Conservation (phyloP, 2,329 filamentous ascomycete genomes). For the Eurotiales sp. region DNA sequence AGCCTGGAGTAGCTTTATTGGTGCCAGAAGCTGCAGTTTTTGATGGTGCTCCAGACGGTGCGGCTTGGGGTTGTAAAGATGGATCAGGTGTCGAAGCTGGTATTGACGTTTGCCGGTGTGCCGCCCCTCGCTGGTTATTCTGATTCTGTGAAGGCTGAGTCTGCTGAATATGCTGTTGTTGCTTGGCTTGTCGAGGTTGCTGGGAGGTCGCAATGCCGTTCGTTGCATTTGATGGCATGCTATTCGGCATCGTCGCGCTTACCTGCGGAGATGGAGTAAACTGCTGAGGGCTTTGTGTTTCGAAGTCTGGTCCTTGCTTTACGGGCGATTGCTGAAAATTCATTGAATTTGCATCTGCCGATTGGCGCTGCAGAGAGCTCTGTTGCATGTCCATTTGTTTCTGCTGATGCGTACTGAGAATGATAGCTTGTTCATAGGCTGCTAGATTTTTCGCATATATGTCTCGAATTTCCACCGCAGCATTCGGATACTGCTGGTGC, state of each 20-base stretch:
- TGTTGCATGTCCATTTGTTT: slow-evolving; percentile 44
- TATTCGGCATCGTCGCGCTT: slow-evolving; percentile 27
- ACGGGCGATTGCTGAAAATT: slow-evolving; percentile 42
- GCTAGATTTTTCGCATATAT: slow-evolving; percentile 73
- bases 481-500: slow-evolving; percentile 61
- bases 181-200: slow-evolving; percentile 32
- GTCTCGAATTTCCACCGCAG: slow-evolving; percentile 64
- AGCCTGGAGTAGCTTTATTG: slow-evolving; percentile 26
- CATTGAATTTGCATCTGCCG: slow-evolving; percentile 35
- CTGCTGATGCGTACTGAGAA: slow-evolving; percentile 40
- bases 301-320: slow-evolving; percentile 51
- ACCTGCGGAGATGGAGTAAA: slow-evolving; percentile 31
- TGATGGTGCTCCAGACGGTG: slow-evolving; percentile 26
- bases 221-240: slow-evolving; percentile 26
- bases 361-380: slow-evolving; percentile 37
- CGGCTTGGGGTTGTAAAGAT: slow-evolving; percentile 25
- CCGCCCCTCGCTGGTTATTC: slow-evolving; percentile 26
- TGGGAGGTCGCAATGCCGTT: slow-evolving; percentile 41
- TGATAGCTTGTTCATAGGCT: slow-evolving; percentile 62
- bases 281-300: slow-evolving; percentile 26
- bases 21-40: slow-evolving; percentile 25
- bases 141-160: slow-evolving; percentile 9
- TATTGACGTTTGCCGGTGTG: slow-evolving; percentile 33
- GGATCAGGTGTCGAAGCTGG: slow-evolving; percentile 27
- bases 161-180: slow-evolving; percentile 18